These are phyloP conservation scores for Pichia rugopelliculosa DNA, from an alignment of 805 yeast genomes.

Conservation along the genomic window DNA sequence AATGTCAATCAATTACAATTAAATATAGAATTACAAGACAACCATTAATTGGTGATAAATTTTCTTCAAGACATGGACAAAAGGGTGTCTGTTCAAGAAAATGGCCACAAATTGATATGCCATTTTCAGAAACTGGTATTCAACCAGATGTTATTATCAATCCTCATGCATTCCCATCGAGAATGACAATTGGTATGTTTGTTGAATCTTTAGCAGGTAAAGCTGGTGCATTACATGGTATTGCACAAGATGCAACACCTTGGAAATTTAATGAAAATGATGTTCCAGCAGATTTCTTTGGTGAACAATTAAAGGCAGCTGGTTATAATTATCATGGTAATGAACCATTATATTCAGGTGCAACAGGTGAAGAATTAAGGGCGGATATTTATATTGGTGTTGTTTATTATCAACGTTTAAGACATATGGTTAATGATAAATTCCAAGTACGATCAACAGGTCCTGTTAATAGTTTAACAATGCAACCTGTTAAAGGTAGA, in stretches of 20 bases:
- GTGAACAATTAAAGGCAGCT: conserved; percentile 78
- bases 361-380: conserved; percentile 93
- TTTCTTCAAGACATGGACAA: conserved; percentile 96
- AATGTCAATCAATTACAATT: conserved; percentile 77
- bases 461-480: conserved; percentile 91
- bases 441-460: conserved; percentile 99
- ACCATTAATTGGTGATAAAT: conserved; percentile 95
- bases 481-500: conserved; percentile 99
- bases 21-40: conserved; percentile 87
- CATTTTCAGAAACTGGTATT: conserved; percentile 91
- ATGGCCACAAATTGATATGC: conserved; percentile 97
- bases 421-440: conserved; percentile 99
- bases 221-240: conserved; percentile 96
- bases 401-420: conserved; percentile 94
- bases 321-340: conserved; percentile 98
- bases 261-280: conserved; percentile 88
- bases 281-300: conserved; percentile 96
- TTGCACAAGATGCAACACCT: conserved; percentile 95
- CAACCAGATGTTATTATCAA: conserved; percentile 97
- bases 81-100: conserved; percentile 98
- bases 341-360: conserved; percentile 98
- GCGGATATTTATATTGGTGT: conserved; percentile 96
- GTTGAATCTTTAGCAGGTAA: conserved; percentile 98
- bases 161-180: conserved; percentile 99
- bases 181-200: conserved; percentile 99